Conservation (phyloP, 768 basidiomycete genomes). For the Panaeolus cyanescens region DNA sequence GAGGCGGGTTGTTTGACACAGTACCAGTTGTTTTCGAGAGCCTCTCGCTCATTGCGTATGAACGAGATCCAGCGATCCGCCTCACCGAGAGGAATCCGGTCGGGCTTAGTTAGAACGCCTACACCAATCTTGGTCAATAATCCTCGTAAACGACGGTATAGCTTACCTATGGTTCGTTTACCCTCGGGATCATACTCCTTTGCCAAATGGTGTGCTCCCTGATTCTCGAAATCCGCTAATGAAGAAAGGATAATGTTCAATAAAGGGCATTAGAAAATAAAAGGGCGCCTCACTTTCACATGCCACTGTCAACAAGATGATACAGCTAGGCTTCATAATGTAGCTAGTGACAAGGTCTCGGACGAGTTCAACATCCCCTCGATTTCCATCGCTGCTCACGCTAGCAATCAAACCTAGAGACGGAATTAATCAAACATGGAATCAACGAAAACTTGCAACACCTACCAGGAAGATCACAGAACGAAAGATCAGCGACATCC, state of each 20-base stretch:
- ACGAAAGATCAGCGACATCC: conserved; percentile 62
- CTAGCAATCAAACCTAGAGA: conserved; percentile 57
- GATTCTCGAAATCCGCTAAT: conserved; percentile 78
- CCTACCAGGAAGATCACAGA: conserved; percentile 62
- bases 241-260: background rate
- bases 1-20: conserved; percentile 59
- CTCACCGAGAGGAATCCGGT: conserved; percentile 44
- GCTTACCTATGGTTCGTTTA: conserved; percentile 66
- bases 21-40: conserved; percentile 58
- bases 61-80: conserved; percentile 57
- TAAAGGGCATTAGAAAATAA: background rate
- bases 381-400: conserved; percentile 47
- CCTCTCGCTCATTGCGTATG: conserved; percentile 54
- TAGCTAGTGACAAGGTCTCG: conserved; percentile 56
- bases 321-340: conserved; percentile 61
- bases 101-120: conserved; percentile 70
- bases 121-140: background rate
- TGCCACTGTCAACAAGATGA: conserved; percentile 57
- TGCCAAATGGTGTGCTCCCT: conserved; percentile 68
- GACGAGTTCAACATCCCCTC: conserved; percentile 60
- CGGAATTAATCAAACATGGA: background rate
- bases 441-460: background rate
- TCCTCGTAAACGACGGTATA: no score
- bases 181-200: conserved; percentile 63
- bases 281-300: conserved; percentile 55